Evolutionary conservation across 2,329 filamentous ascomycete genomes (phyloP).

Genomic region (Periglandula ipomoeae): DNA sequence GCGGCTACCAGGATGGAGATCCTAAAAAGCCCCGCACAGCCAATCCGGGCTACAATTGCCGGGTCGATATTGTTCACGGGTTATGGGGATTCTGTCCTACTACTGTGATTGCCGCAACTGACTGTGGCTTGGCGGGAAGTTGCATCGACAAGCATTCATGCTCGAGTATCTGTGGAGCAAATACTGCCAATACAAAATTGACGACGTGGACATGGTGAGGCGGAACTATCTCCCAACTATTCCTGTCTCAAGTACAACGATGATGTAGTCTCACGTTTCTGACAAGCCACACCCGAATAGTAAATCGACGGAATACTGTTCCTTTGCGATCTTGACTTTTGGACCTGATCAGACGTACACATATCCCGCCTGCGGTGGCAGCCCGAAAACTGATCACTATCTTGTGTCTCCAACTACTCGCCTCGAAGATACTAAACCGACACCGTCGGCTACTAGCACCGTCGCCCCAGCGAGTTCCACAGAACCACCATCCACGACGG

Average conservation of each 20-base stretch:
- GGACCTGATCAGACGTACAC: slow-evolving; percentile 23
- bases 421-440: neutral
- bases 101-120: slow-evolving; percentile 22
- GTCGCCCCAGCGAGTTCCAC: too few species aligned
- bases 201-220: slow-evolving; percentile 28
- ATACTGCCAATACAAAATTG: slow-evolving; percentile 12
- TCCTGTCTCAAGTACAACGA: neutral
- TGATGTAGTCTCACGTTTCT: neutral
- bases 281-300: slow-evolving; percentile 7
- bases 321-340: slow-evolving; percentile 23
- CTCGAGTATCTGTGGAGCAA: slow-evolving; percentile 21
- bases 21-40: slow-evolving; percentile 20
- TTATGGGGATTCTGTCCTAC: slow-evolving; percentile 32
- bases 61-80: slow-evolving; percentile 22
- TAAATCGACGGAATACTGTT: slow-evolving; percentile 19
- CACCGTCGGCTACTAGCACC: too few species aligned
- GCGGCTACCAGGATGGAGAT: slow-evolving; percentile 24
- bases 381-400: slow-evolving; percentile 17
- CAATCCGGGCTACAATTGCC: slow-evolving; percentile 24
- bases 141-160: slow-evolving; percentile 26
- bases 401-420: slow-evolving; percentile 10
- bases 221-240: neutral
- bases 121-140: slow-evolving; percentile 28
- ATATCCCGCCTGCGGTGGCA: slow-evolving; percentile 25
- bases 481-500: neutral